Base-by-base conservation (phyloP, 805 yeast species). In the Ogataea pignaliae region DNA sequence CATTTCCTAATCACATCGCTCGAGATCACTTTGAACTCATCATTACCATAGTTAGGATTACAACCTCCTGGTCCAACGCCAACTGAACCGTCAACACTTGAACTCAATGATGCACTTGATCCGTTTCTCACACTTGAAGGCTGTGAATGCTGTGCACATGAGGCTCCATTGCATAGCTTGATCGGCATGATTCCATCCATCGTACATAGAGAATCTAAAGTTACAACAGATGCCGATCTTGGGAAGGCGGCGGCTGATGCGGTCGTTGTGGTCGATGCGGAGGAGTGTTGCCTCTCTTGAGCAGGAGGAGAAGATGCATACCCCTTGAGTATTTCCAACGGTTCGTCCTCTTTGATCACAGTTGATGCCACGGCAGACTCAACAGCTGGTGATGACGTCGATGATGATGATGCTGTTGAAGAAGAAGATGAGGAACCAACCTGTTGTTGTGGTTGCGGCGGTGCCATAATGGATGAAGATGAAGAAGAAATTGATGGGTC, bases 1-100 rank as follows among this genome's bases (percentile, higher is more conserved):
- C 60, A 55, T 40, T 53, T 59, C 36, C 47, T 52, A 29, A 61
- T 59, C 10, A 52, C 40, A 2, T 52, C 59, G 30, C 48, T 47
- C 3, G 64, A 56, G 14, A 63, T 52, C 29, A 61, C 56, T 29
- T 52, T 49, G 35, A 56, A 42, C 1, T 54, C 49, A 13, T 46
- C 51, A 15, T 46, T 42, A 21, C 26, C 26, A 21, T 21, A 21
- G 26, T 21, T 21, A 21, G 26, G 26, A 21, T 21, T 21, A 7
- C 7, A 5, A 21, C 26, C 26, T 4, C 26, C 26, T 7, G 26
- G 26, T 21, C 26, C 26, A 21, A 7, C 26, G 7, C 26, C 26
- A 21, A 21, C 26, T 21, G 26, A 21, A 21, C 26, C 26, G 26
- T 21, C 26, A 21, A 21, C 7, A 7, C 26, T 21, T 21, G 26